Evolutionary conservation across 257 asterid genomes (phyloP).

Genomic region (Solanum bukasovii): DNA sequence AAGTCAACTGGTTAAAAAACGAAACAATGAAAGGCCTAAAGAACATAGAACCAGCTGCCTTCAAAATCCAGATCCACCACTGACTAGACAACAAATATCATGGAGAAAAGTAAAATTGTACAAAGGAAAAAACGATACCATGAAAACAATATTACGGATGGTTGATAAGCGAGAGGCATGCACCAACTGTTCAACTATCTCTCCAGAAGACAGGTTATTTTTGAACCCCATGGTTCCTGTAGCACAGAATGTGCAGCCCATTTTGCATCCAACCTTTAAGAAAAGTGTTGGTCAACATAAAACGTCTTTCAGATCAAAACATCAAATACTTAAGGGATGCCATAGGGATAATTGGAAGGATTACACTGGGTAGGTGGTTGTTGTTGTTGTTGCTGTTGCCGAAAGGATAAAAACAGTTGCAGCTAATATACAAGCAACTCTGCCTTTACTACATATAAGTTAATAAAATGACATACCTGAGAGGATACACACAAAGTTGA

Average conservation of each 20-base stretch:
- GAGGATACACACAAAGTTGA: slow-evolving; percentile 94
- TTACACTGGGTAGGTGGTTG: background rate
- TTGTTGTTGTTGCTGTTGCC: background rate
- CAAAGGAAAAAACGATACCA: slow-evolving; percentile 40
- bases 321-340: background rate
- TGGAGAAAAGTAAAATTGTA: background rate
- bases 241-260: slow-evolving; percentile 97
- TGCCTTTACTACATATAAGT: background rate
- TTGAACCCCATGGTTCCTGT: slow-evolving; percentile 99
- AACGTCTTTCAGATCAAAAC: background rate
- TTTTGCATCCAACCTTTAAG: slow-evolving; percentile 90
- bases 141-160: slow-evolving; percentile 86
- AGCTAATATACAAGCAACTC: background rate
- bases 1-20: background rate
- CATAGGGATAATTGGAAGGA: background rate
- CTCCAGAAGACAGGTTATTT: slow-evolving; percentile 78
- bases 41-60: background rate
- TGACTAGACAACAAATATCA: background rate
- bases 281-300: background rate
- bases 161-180: slow-evolving; percentile 77
- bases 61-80: background rate
- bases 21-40: background rate
- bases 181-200: slow-evolving; percentile 86
- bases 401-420: background rate
- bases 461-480: slow-evolving; percentile 38